phyloP scores from a whole-genome alignment of 2,329 filamentous ascomycete species.

The Bisporella sp. region DNA sequence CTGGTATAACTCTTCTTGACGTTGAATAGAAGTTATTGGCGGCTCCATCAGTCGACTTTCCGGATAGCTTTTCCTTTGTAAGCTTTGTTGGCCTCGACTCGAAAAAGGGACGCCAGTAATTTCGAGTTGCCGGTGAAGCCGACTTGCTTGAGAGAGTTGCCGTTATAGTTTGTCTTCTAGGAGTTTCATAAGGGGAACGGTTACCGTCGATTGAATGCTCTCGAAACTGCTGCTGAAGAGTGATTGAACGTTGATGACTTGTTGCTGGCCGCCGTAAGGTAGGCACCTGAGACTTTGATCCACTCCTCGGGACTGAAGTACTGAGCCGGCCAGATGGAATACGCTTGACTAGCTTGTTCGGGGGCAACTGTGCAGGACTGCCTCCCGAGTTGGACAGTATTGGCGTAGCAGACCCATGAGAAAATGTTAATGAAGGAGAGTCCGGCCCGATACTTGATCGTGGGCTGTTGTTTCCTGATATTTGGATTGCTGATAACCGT shows the following conservation, averaged over 20 bases:
- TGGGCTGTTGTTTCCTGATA: conserved; percentile 56
- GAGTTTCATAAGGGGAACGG: conserved; percentile 4
- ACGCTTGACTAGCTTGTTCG: conserved; percentile 75
- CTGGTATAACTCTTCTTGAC: conserved; percentile 23
- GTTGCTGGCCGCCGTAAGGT: conserved; percentile 68
- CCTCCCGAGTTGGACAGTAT: conserved; percentile 38
- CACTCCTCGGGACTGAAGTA: conserved; percentile 36
- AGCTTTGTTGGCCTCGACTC: conserved; percentile 24
- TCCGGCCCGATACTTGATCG: conserved; percentile 59
- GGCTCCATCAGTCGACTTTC: conserved; percentile 19
- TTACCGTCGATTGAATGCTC: conserved; percentile 14
- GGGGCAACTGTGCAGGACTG: conserved; percentile 41
- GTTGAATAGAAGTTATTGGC: conserved; percentile 19
- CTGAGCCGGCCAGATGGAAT: conserved; percentile 48
- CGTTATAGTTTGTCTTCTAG: conserved; percentile 7
- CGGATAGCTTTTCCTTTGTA: conserved; percentile 21
- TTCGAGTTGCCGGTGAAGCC: conserved; percentile 13
- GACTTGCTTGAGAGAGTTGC: conserved; percentile 13
- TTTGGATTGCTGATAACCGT: conserved; percentile 59
- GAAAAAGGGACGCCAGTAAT: conserved; percentile 26
- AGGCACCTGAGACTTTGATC: conserved; percentile 54
- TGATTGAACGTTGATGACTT: conserved; percentile 70
- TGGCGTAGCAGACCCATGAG: conserved; percentile 59
- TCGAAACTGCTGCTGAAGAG: conserved; percentile 47
- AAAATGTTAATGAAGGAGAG: conserved; percentile 58